Conservation (phyloP, 371 early-diverging fungal genomes). For the Dichotomocladium elegans region DNA sequence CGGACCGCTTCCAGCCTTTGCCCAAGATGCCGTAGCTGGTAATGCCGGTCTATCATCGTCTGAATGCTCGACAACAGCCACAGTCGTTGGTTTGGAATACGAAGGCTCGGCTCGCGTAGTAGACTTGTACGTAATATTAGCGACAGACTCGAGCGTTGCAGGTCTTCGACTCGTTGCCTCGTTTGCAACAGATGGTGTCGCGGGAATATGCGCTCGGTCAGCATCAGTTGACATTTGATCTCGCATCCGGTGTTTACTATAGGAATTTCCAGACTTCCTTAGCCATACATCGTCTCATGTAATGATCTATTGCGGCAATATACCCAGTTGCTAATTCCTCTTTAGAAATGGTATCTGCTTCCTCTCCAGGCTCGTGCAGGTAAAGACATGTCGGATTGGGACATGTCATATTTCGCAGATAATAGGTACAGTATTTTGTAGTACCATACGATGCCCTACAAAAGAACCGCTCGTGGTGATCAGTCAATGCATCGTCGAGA, state of each 20-base stretch:
- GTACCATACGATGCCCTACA: slow-evolving; percentile 82
- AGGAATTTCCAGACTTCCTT: neutral
- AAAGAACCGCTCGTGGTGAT: too few relatives aligned
- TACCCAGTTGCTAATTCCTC: slow-evolving; percentile 63
- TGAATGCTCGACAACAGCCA: neutral
- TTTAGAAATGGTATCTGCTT: slow-evolving; percentile 71
- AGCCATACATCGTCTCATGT: neutral
- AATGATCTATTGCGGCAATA: neutral
- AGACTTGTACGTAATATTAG: slow-evolving; percentile 20
- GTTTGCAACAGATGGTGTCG: neutral
- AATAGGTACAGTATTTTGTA: slow-evolving; percentile 96
- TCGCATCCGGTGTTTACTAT: slow-evolving; percentile 57
- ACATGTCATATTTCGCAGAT: slow-evolving; percentile 85
- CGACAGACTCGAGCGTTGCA: slow-evolving; percentile 22
- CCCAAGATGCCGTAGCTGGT: slow-evolving; percentile 67
- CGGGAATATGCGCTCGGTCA: slow-evolving; percentile 13
- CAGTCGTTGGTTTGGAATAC: slow-evolving; percentile 1
- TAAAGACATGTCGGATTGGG: slow-evolving; percentile 93
- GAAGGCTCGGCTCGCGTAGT: slow-evolving; percentile 9
- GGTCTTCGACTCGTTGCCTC: slow-evolving; percentile 9
- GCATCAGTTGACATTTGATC: slow-evolving; percentile 47
- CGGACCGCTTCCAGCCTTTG: slow-evolving; percentile 43
- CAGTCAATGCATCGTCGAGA: neutral
- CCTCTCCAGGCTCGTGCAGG: slow-evolving; percentile 94
- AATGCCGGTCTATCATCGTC: slow-evolving; percentile 53